A percentile compares a stretch with the other conserved stretches of the same genome.
These are phyloP conservation scores for Puccinia coronata DNA, from an alignment of 1,284 basidiomycete species.

Conservation along the genomic window DNA sequence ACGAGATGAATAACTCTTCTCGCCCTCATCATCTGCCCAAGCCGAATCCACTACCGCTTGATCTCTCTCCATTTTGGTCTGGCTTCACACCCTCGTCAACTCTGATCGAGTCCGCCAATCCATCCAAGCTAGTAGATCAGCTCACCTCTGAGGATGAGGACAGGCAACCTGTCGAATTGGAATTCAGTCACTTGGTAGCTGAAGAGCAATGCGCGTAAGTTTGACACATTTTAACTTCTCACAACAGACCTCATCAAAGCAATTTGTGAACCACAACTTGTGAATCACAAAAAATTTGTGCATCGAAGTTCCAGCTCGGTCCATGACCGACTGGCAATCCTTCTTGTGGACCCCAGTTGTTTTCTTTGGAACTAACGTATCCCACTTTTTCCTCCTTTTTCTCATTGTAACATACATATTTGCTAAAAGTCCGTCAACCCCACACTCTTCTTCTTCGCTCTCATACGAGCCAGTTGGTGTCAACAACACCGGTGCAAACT, in stretches of 20 bases:
- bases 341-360: too few species aligned
- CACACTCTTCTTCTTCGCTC: conserved; percentile 15
- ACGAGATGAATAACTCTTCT: conserved; percentile 26
- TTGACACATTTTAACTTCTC: neutral
- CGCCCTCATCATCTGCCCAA: neutral
- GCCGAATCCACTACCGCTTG: conserved; percentile 3
- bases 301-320: conserved; percentile 24
- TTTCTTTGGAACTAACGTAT: too few species aligned
- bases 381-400: too few species aligned
- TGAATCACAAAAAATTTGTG: too few species aligned
- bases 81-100: conserved; percentile 7
- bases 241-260: neutral
- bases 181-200: conserved; percentile 48
- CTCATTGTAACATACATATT: too few species aligned
- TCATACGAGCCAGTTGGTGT: neutral
- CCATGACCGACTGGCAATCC: neutral
- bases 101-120: neutral
- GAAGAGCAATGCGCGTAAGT: conserved; percentile 50
- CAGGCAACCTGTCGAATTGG: conserved; percentile 34
- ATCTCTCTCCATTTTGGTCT: conserved; percentile 39
- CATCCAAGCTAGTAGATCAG: conserved; percentile 7
- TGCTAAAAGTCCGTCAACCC: conserved; percentile 26
- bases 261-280: neutral
- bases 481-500: neutral
- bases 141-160: conserved; percentile 13